These are phyloP conservation scores for Onygena corvina DNA, from an alignment of 2,329 filamentous ascomycete genomes.

Conservation along the genomic window DNA sequence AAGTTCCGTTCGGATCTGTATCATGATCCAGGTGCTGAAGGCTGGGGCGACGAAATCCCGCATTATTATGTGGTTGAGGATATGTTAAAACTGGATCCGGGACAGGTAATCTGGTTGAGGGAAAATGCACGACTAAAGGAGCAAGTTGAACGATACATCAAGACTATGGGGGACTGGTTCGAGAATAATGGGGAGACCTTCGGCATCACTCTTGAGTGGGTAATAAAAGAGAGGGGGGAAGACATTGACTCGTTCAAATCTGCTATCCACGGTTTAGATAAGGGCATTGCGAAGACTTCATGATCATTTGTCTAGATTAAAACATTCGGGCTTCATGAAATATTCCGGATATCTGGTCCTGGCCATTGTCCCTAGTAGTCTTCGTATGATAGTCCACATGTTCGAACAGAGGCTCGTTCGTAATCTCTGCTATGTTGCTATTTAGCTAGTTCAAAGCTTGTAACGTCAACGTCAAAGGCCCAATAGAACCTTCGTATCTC, in stretches of 20 bases:
- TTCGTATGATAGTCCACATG: too few species aligned
- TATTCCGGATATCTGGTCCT: too few species aligned
- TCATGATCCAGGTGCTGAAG: conserved; percentile 46
- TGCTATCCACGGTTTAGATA: conserved; percentile 23
- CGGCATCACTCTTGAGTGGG: conserved; percentile 46
- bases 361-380: too few species aligned
- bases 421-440: too few species aligned
- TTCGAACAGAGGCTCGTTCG: too few species aligned
- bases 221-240: conserved; percentile 44
- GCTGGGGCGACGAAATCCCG: conserved; percentile 52
- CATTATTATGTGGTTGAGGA: conserved; percentile 55
- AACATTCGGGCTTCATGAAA: too few species aligned
- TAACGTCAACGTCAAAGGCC: too few species aligned
- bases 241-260: conserved; percentile 34
- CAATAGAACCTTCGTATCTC: neutral
- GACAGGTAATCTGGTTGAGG: conserved; percentile 46
- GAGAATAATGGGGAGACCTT: conserved; percentile 53
- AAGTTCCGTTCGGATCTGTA: conserved; percentile 38
- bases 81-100: conserved; percentile 52
- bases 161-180: conserved; percentile 47
- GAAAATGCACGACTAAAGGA: conserved; percentile 45
- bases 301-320: neutral
- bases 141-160: conserved; percentile 45
- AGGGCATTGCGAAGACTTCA: conserved; percentile 23
- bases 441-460: too few species aligned